Percentiles rank a stretch among this genome's conserved stretches.
These are phyloP conservation scores for Omphalea diandra DNA, from an alignment of 441 rosid genomes.

Conservation along the genomic window DNA sequence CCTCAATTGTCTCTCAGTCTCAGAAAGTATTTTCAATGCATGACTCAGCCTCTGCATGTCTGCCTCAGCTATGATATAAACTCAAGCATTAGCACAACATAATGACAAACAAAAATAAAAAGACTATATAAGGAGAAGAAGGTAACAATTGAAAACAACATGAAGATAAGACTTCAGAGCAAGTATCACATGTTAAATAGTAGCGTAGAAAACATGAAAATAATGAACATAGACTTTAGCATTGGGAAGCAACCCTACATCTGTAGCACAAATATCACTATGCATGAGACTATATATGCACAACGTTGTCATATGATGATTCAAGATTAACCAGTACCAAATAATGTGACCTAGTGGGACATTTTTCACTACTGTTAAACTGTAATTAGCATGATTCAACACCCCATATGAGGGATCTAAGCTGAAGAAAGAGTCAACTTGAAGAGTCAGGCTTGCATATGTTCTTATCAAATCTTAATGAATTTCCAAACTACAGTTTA, in stretches of 20 bases:
- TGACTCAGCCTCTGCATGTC: conserved; percentile 68
- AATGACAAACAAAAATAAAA: neutral
- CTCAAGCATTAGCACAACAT: conserved; percentile 2
- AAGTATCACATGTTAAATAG: neutral
- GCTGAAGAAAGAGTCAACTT: neutral
- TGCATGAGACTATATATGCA: neutral
- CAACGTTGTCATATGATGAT: neutral
- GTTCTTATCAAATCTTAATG: no score
- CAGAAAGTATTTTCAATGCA: conserved; percentile 82
- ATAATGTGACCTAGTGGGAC: neutral
- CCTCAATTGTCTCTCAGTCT: conserved; percentile 91
- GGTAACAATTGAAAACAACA: conserved; percentile 19
- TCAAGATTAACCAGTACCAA: neutral
- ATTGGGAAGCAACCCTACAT: neutral
- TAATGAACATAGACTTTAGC: neutral
- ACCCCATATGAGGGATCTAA: neutral
- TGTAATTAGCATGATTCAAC: neutral
- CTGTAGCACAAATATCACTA: neutral
- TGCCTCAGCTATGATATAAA: conserved; percentile 56
- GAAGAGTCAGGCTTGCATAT: no score
- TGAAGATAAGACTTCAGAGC: neutral
- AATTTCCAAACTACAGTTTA: no score
- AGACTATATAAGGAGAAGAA: neutral
- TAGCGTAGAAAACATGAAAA: neutral
- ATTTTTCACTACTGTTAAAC: neutral